These are phyloP conservation scores for Metschnikowia dekortorum DNA, from an alignment of 805 yeast genomes.

Conservation along the genomic window DNA sequence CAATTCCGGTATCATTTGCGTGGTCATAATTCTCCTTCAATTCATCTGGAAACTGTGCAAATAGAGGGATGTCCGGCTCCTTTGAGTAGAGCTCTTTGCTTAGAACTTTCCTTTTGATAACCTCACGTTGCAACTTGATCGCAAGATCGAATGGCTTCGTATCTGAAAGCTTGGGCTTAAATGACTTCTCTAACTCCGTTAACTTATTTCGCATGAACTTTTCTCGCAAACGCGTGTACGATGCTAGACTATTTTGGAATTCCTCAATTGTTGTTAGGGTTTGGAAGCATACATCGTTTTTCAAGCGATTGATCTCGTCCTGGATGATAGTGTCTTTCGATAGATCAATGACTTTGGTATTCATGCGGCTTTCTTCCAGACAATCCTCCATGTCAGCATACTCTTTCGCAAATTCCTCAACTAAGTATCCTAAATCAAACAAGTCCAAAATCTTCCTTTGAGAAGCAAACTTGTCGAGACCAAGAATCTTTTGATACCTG, in stretches of 20 bases:
- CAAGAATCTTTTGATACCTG: conserved; percentile 21
- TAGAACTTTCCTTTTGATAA: conserved; percentile 20
- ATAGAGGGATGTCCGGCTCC: conserved; percentile 22
- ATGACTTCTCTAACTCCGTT: neutral
- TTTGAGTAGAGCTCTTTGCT: conserved; percentile 15
- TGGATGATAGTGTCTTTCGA: conserved; percentile 33
- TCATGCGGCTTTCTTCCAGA: conserved; percentile 7
- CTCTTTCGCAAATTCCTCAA: conserved; percentile 24
- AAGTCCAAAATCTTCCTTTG: conserved; percentile 25
- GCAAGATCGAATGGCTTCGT: conserved; percentile 19
- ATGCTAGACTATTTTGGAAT: conserved; percentile 13
- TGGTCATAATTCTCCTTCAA: conserved; percentile 15
- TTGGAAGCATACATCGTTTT: conserved; percentile 38
- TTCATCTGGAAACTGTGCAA: conserved; percentile 14
- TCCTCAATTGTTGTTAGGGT: conserved; percentile 30
- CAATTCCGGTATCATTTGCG: neutral
- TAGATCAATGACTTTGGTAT: conserved; percentile 17
- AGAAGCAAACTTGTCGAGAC: conserved; percentile 24
- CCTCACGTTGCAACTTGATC: conserved; percentile 25
- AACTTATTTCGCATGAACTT: conserved; percentile 7
- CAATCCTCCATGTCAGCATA: conserved; percentile 8
- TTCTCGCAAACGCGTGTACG: conserved; percentile 14
- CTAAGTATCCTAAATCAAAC: conserved; percentile 30
- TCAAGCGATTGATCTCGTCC: conserved; percentile 36
- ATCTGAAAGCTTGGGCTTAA: neutral